These are phyloP conservation scores for Komagataella pseudopastoris DNA, from an alignment of 805 yeast genomes.

Conservation along the genomic window DNA sequence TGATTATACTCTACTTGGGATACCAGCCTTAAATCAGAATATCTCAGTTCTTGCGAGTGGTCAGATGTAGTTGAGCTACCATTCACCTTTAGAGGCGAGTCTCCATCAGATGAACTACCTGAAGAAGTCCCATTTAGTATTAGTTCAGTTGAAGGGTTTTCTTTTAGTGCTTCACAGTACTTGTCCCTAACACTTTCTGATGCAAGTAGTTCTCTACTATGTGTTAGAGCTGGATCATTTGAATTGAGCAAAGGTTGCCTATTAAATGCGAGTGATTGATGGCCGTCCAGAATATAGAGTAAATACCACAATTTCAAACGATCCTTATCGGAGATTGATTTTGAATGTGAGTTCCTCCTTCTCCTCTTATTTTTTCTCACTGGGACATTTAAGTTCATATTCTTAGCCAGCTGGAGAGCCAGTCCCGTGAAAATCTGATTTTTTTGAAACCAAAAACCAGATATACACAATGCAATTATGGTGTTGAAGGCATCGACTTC, in stretches of 20 bases:
- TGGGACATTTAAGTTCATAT: slow-evolving; percentile 25
- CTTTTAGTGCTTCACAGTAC: not conserved
- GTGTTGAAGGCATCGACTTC: slow-evolving; percentile 43
- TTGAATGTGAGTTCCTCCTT: slow-evolving; percentile 5
- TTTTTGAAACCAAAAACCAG: slow-evolving; percentile 58
- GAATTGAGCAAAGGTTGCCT: slow-evolving; percentile 41
- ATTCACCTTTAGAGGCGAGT: not conserved
- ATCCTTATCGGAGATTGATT: slow-evolving; percentile 21
- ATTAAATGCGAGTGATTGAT: slow-evolving; percentile 48
- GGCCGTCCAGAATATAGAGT: slow-evolving; percentile 53
- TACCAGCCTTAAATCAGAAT: slow-evolving; percentile 42
- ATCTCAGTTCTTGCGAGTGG: slow-evolving; percentile 1
- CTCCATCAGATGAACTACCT: not conserved
- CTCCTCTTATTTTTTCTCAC: slow-evolving; percentile 4
- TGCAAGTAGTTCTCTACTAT: slow-evolving; percentile 25
- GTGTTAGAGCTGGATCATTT: slow-evolving; percentile 27
- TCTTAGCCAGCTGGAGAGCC: slow-evolving; percentile 54
- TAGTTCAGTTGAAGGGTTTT: not conserved
- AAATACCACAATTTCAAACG: slow-evolving; percentile 53
- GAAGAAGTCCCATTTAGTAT: not conserved
- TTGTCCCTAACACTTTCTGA: slow-evolving; percentile 2
- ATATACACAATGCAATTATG: slow-evolving; percentile 47
- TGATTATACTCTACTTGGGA: slow-evolving; percentile 59
- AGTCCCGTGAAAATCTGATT: slow-evolving; percentile 53
- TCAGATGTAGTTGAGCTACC: not conserved